Conservation (phyloP, 208 protist genomes). For the Crithidia fasciculata region DNA sequence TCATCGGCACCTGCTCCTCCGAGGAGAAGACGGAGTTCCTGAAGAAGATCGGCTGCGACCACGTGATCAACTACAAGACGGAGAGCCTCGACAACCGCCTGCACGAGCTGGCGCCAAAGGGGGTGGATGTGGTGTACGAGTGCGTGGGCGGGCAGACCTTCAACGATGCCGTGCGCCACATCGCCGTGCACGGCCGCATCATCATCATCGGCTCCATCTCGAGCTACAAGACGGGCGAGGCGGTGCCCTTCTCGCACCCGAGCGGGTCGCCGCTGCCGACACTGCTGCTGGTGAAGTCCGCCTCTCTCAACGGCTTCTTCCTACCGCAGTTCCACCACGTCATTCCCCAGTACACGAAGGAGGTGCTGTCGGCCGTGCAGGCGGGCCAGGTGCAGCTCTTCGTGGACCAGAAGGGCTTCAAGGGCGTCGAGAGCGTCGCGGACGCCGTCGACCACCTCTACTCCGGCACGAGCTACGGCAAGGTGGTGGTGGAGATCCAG, state of each 20-base stretch:
- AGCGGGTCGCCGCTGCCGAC: conserved; percentile 25
- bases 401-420: conserved; percentile 56
- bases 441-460: conserved; percentile 81
- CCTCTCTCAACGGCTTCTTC: conserved; percentile 60
- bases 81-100: conserved; percentile 62
- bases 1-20: conserved; percentile 89
- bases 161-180: conserved; percentile 67
- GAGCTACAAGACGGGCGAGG: conserved; percentile 55
- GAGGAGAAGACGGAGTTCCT: conserved; percentile 76
- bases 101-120: conserved; percentile 59
- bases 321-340: conserved; percentile 39
- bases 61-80: conserved; percentile 85
- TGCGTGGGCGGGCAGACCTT: conserved; percentile 83
- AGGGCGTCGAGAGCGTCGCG: conserved; percentile 58
- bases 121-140: conserved; percentile 88
- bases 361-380: conserved; percentile 34
- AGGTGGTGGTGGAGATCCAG: conserved; percentile 41
- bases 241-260: conserved; percentile 35
- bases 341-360: conserved; percentile 33
- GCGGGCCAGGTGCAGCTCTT: conserved; percentile 23
- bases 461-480: conserved; percentile 67
- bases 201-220: conserved; percentile 83
- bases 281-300: conserved; percentile 33
- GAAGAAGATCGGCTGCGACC: conserved; percentile 77
- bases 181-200: conserved; percentile 68